These are phyloP conservation scores for Scheffersomyces quercinus DNA, from an alignment of 1,139 yeast species.

Conservation along the genomic window DNA sequence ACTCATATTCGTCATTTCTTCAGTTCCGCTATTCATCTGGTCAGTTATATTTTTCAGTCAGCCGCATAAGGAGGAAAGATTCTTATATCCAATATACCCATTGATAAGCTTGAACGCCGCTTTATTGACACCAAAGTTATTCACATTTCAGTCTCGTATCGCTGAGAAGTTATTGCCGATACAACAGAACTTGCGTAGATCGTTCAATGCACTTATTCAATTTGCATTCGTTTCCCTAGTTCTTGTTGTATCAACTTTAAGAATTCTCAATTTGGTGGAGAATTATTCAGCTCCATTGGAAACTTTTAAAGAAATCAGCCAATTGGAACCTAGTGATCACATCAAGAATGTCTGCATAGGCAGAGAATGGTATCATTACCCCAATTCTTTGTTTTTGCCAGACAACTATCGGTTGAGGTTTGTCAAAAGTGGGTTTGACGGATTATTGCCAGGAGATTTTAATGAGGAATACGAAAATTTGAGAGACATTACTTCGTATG, in stretches of 20 bases:
- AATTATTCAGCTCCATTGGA: conserved; percentile 65
- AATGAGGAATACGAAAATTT: conserved; percentile 36
- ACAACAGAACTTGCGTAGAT: neutral
- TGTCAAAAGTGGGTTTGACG: conserved; percentile 77
- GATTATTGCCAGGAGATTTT: conserved; percentile 88
- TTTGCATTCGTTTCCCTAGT: neutral
- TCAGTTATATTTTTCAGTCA: conserved; percentile 62
- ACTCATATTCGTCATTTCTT: conserved; percentile 10
- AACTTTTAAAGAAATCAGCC: conserved; percentile 5
- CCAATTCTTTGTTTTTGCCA: conserved; percentile 81
- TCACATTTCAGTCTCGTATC: conserved; percentile 8
- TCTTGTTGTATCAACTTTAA: conserved; percentile 35
- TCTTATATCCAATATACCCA: conserved; percentile 82
- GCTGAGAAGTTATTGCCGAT: neutral
- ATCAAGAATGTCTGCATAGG: conserved; percentile 74
- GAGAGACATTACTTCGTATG: conserved; percentile 32
- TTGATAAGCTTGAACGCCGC: conserved; percentile 66
- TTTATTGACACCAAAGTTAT: conserved; percentile 38
- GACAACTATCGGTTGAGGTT: conserved; percentile 60
- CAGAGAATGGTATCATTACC: conserved; percentile 93
- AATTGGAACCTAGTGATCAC: conserved; percentile 4
- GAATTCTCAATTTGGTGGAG: conserved; percentile 43
- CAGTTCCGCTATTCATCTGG: conserved; percentile 62
- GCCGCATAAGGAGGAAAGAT: conserved; percentile 94
- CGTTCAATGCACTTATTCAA: neutral